A percentile compares a stretch with the other conserved stretches of the same genome.
phyloP scores from a whole-genome alignment of 768 basidiomycete species.

The Tricholoma sp. region DNA sequence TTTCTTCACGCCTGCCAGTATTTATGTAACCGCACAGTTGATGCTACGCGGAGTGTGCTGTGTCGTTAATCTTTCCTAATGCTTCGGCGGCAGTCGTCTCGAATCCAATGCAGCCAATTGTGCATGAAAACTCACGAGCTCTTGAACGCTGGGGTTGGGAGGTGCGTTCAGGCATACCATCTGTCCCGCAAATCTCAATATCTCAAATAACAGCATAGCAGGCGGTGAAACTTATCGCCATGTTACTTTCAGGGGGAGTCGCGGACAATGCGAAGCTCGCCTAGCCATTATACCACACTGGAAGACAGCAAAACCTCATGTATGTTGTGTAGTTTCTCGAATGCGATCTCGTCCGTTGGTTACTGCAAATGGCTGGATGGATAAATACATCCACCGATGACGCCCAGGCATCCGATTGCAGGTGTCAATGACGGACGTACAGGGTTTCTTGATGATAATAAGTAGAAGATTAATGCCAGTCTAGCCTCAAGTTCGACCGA shows the following conservation, averaged over 20 bases:
- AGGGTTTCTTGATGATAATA: no score
- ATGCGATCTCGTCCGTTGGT: constrained; percentile 8
- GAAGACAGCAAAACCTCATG: constrained; percentile 33
- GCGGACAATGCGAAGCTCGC: constrained; percentile 27
- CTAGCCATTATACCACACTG: constrained; percentile 30
- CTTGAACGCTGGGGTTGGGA: constrained; percentile 12
- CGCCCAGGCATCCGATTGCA: no score
- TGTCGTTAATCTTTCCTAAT: constrained; percentile 16
- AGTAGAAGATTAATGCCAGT: no score
- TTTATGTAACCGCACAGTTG: constrained; percentile 12
- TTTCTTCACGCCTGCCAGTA: constrained; percentile 27
- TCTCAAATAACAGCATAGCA: constrained; percentile 8
- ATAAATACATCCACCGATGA: no score
- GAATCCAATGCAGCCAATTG: constrained; percentile 16
- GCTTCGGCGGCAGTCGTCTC: constrained; percentile 9
- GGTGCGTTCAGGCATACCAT: not conserved
- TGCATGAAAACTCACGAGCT: constrained; percentile 19
- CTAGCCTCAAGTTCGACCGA: no score
- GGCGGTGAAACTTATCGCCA: constrained; percentile 14
- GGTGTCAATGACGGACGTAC: no score
- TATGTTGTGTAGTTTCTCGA: constrained; percentile 9
- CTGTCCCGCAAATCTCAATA: not conserved
- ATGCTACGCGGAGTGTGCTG: not conserved
- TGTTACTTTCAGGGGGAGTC: constrained; percentile 20
- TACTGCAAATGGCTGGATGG: constrained; percentile 10